Base-by-base conservation (phyloP, 805 yeast species). In the Hanseniaspora hatyaiensis region DNA sequence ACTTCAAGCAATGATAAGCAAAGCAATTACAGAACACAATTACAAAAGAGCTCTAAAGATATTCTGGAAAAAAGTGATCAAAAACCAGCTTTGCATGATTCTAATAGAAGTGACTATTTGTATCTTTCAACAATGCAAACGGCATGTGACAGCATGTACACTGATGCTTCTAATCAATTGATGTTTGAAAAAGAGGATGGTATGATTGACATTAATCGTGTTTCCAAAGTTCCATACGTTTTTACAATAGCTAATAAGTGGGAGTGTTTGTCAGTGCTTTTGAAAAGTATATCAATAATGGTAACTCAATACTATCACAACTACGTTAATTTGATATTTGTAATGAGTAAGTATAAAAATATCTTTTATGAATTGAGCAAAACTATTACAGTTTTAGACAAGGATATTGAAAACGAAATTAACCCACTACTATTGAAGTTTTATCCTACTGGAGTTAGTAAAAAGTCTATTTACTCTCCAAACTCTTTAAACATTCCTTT, bases 201-300 rank as follows among this genome's bases (percentile, higher is more conserved):
- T 13, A 6, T 13, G 4, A 9, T 41, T 20, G 31, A 37, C 19
- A 30, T 47, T 8, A 33, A 38, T 18, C 20, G 32, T 8, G 47
- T 52, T 23, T 40, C 52, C 18, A 41, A 29, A 16, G 44, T 48
- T 24, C 45, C 50, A 6, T 55, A 52, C 46, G 34, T 52, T 33
- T 45, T 50, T 23, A 54, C 60, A 12, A 65, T 64, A 2, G 60
- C 63, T 9, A 54, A 65, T 47, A 73, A 80, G 54, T 57, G 75
- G 6, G 85, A 80, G 52, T 57, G 74, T 32, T 57, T 82, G 24
- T 79, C 87, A 0, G 59, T 82, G 11, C 34, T 82, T n/a, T 52
- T 80, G 4, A 66, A 82, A 45, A 65, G 82, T 1, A 59, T 80
- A 3, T 68, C 78, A 41, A 74, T 73, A 20, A 68, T 77, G 3